Conservation (phyloP, 108 stramenopile genomes). For the Heterococcus sp. region DNA sequence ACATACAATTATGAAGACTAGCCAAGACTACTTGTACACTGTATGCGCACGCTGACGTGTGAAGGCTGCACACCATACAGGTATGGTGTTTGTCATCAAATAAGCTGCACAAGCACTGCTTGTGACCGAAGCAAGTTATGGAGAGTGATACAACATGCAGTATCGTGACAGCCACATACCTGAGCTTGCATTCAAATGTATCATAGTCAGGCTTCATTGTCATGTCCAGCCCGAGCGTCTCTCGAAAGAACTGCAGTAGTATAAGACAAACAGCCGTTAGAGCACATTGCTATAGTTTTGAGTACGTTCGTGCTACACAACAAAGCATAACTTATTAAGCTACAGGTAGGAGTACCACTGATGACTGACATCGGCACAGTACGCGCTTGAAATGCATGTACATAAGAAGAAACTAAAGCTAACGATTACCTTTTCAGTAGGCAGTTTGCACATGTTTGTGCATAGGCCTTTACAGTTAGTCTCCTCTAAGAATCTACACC, state of each 20-base stretch:
- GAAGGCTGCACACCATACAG: too few relatives aligned
- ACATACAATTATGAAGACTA: not conserved
- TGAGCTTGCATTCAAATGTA: conserved; percentile 53
- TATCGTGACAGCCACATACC: not conserved
- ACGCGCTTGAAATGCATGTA: too few relatives aligned
- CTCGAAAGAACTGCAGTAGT: conserved; percentile 45
- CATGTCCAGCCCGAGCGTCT: conserved; percentile 52
- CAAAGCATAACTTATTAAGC: too few relatives aligned
- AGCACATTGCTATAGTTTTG: too few relatives aligned
- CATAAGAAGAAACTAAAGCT: too few relatives aligned
- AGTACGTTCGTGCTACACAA: too few relatives aligned
- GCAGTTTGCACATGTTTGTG: conserved; percentile 55
- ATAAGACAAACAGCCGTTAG: too few relatives aligned
- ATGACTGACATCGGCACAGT: too few relatives aligned
- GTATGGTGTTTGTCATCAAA: too few relatives aligned
- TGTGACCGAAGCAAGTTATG: not conserved
- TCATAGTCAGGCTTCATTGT: conserved; percentile 53
- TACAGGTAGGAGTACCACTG: too few relatives aligned
- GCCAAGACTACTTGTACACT: not conserved
- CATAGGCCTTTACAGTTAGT: conserved; percentile 57
- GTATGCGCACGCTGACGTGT: too few relatives aligned
- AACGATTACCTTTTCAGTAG: conserved; percentile 18
- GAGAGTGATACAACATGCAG: not conserved
- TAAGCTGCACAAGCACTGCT: too few relatives aligned
- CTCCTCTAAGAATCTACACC: conserved; percentile 51